Conservation (phyloP, 306 rosid species). For the Quercus gilva region DNA sequence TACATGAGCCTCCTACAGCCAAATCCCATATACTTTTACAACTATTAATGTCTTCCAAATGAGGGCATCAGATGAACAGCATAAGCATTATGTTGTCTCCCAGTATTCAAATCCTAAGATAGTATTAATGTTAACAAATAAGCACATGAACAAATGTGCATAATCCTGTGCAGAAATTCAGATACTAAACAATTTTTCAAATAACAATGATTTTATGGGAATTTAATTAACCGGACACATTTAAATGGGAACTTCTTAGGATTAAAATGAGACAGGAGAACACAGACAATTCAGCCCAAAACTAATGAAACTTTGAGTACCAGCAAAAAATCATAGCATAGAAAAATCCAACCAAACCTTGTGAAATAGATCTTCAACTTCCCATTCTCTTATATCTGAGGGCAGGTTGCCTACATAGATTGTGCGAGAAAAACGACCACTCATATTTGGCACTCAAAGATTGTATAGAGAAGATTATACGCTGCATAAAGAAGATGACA, state of each 20-base stretch:
- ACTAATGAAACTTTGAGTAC: background rate
- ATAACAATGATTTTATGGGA: background rate
- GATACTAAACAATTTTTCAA: background rate
- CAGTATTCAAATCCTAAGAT: background rate
- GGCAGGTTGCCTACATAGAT: constrained; percentile 98
- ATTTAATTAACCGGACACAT: background rate
- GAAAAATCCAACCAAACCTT: constrained; percentile 51
- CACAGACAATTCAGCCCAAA: background rate
- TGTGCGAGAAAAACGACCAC: constrained; percentile 99
- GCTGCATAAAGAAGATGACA: constrained; percentile 48
- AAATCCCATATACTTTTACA: background rate
- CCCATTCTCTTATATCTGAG: constrained; percentile 78
- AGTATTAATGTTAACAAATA: background rate
- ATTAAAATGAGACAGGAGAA: background rate
- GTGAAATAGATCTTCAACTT: constrained; percentile 90
- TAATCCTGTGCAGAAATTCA: background rate
- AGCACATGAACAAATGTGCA: background rate
- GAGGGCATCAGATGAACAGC: background rate
- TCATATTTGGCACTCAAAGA: constrained; percentile 58
- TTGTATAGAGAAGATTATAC: background rate
- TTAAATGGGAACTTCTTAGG: background rate
- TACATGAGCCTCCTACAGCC: background rate
- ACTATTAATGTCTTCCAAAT: background rate
- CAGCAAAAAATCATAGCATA: background rate
- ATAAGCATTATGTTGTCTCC: background rate